phyloP scores from a whole-genome alignment of 306 rosid species.

The Dicorynia guianensis region DNA sequence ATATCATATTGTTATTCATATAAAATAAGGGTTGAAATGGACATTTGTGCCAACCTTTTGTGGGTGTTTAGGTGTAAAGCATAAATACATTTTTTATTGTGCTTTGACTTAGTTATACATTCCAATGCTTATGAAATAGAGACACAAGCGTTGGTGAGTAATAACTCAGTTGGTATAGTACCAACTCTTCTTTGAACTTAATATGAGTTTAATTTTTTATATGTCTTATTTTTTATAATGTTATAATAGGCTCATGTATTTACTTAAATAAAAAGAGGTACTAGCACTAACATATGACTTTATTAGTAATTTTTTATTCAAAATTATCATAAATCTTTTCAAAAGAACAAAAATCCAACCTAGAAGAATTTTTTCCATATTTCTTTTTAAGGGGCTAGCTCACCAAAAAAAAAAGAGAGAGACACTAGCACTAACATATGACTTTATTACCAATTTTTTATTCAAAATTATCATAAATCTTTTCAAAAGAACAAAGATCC shows the following conservation, averaged over 20 bases:
- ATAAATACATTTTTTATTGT: neutral
- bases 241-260: too few species aligned
- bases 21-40: constrained; percentile 20
- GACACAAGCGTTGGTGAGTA: too few species aligned
- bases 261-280: too few species aligned
- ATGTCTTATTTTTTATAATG: too few species aligned
- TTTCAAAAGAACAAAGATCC: neutral
- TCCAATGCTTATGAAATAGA: constrained; percentile 9
- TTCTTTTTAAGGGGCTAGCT: neutral
- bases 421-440: neutral
- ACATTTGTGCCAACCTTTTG: neutral
- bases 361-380: neutral
- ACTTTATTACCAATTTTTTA: neutral
- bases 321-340: neutral
- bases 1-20: too few species aligned
- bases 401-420: too few species aligned
- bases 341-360: neutral
- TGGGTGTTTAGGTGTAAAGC: constrained; percentile 20
- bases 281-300: neutral
- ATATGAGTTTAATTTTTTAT: too few species aligned
- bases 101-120: constrained; percentile 31
- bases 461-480: neutral
- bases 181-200: too few species aligned
- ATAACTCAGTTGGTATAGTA: too few species aligned
- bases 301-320: neutral